Percentiles rank a stretch among this genome's conserved stretches.
These are phyloP conservation scores for Aquilaria agallochum DNA, from an alignment of 441 rosid species.

Conservation along the genomic window DNA sequence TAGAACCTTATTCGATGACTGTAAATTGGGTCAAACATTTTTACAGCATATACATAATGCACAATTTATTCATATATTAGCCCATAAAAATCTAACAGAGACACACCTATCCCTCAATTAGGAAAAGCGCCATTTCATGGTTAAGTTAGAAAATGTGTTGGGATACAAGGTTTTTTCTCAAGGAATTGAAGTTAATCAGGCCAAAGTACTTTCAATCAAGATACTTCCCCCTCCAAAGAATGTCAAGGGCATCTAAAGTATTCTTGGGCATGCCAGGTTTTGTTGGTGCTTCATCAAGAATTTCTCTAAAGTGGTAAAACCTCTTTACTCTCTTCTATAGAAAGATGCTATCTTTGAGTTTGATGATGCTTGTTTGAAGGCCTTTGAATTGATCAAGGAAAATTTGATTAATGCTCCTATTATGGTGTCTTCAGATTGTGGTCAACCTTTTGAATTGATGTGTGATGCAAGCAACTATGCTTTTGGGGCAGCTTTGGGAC, in stretches of 20 bases:
- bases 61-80: too few species aligned
- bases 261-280: constrained; percentile 6
- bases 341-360: not conserved
- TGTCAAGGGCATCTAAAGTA: constrained; percentile 1
- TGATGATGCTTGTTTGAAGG: not conserved
- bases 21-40: too few species aligned
- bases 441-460: not conserved
- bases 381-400: not conserved
- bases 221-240: not conserved
- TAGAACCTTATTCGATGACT: too few species aligned
- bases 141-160: not conserved
- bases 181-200: not conserved
- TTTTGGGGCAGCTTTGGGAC: not conserved
- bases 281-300: not conserved
- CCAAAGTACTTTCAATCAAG: not conserved
- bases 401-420: not conserved
- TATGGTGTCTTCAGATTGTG: not conserved
- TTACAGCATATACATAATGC: too few species aligned
- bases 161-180: not conserved
- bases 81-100: not conserved
- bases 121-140: not conserved
- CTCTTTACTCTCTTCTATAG: not conserved
- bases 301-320: not conserved
- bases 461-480: constrained; percentile 1
- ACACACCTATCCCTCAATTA: too few species aligned